Evolutionary conservation across 805 yeast genomes (phyloP).

Genomic region (Cyberlindnera japonica): DNA sequence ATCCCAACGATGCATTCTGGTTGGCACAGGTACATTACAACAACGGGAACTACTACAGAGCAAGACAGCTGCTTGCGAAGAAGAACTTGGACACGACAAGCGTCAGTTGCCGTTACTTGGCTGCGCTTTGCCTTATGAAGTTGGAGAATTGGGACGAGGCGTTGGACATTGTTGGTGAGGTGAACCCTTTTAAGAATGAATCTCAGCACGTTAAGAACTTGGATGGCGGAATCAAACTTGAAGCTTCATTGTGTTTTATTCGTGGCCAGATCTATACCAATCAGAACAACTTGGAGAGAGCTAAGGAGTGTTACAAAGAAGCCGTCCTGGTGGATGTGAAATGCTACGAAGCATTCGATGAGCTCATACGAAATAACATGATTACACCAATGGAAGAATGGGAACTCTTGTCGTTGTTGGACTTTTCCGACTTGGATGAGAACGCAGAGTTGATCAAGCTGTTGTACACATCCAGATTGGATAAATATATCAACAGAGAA

Average conservation of each 20-base stretch:
- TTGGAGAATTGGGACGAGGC: slow-evolving; percentile 86
- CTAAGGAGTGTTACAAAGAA: slow-evolving; percentile 82
- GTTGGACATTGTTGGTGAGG: slow-evolving; percentile 76
- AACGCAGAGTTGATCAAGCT: slow-evolving; percentile 77
- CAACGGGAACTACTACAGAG: slow-evolving; percentile 74
- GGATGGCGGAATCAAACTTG: slow-evolving; percentile 85
- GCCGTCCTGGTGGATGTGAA: slow-evolving; percentile 85
- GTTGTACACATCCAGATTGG: slow-evolving; percentile 70
- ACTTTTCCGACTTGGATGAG: slow-evolving; percentile 71
- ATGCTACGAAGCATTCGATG: slow-evolving; percentile 90
- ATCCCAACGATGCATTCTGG: slow-evolving; percentile 95
- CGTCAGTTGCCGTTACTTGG: slow-evolving; percentile 76
- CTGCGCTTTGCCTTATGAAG: slow-evolving; percentile 69
- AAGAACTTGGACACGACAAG: slow-evolving; percentile 51
- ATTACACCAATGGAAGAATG: slow-evolving; percentile 85
- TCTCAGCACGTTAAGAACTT: slow-evolving; percentile 39
- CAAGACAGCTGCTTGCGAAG: slow-evolving; percentile 62
- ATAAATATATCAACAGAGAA: slow-evolving; percentile 62
- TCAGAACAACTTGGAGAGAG: slow-evolving; percentile 79
- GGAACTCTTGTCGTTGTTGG: slow-evolving; percentile 62
- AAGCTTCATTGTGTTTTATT: slow-evolving; percentile 80
- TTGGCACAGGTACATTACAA: slow-evolving; percentile 84
- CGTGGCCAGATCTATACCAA: slow-evolving; percentile 81
- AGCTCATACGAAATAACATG: slow-evolving; percentile 65
- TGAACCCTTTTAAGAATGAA: slow-evolving; percentile 60